Evolutionary conservation across 164 flowering plant species (phyloP).

Genomic region (Vitis cinerea): DNA sequence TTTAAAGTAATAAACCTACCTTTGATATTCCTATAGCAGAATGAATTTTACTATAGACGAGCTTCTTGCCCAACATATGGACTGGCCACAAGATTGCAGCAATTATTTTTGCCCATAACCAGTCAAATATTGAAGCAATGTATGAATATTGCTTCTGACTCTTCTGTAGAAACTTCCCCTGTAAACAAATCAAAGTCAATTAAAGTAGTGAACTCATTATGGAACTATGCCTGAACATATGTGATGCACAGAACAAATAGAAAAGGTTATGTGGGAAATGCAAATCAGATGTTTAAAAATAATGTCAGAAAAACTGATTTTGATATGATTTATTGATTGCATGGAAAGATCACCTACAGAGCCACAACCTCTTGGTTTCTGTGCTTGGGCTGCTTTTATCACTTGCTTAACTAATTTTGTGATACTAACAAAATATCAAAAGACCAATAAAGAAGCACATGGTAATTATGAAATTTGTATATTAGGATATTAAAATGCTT

Average conservation of each 20-base stretch:
- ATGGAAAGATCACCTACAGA: too few species aligned
- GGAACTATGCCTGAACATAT: not conserved
- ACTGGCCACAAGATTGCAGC: constrained; percentile 69
- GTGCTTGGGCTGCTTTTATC: too few species aligned
- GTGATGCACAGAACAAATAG: not conserved
- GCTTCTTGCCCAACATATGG: constrained; percentile 68
- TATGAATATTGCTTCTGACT: constrained; percentile 35
- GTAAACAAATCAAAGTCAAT: constrained; percentile 13
- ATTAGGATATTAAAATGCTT: too few species aligned
- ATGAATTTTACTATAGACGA: constrained; percentile 78
- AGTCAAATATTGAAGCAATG: constrained; percentile 48
- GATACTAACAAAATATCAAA: too few species aligned
- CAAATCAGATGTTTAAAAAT: not conserved
- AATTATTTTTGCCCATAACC: constrained; percentile 58
- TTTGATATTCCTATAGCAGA: constrained; percentile 83
- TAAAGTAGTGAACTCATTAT: not conserved
- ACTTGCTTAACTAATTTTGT: too few species aligned
- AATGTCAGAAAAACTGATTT: not conserved
- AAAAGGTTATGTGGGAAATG: not conserved
- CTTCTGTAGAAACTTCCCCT: constrained; percentile 76
- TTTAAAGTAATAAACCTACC: constrained; percentile 34
- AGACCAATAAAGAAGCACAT: too few species aligned
- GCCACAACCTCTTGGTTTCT: too few species aligned
- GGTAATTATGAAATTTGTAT: too few species aligned
- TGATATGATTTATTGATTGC: too few species aligned